Evolutionary conservation across 139 green algal species (phyloP).

Genomic region (Chlorella sorokiniana): DNA sequence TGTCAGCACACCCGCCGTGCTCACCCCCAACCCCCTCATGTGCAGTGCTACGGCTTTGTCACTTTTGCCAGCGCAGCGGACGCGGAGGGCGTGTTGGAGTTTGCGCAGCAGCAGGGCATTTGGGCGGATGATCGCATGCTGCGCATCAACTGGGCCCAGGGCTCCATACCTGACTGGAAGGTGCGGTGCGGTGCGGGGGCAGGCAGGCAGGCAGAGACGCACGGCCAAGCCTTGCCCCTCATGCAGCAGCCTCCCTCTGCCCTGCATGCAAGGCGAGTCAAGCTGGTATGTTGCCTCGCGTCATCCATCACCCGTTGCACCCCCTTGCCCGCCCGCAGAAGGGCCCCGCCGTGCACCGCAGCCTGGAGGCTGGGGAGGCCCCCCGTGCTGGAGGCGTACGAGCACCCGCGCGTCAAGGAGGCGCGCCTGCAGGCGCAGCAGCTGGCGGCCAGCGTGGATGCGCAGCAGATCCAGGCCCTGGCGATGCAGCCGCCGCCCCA

Average conservation of each 20-base stretch:
- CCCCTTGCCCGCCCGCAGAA: slow-evolving; percentile 1
- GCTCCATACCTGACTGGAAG: slow-evolving; percentile 50
- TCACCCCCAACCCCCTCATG: background rate
- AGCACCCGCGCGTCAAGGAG: slow-evolving; percentile 42
- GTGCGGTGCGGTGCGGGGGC: background rate
- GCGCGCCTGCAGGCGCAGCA: slow-evolving; percentile 26
- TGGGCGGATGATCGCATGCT: slow-evolving; percentile 40
- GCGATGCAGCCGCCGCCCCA: slow-evolving; percentile 27
- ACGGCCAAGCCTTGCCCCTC: background rate
- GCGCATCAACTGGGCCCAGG: slow-evolving; percentile 47
- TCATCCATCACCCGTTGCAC: background rate
- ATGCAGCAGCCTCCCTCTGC: background rate
- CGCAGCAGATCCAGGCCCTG: slow-evolving; percentile 19
- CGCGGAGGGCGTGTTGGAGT: slow-evolving; percentile 32
- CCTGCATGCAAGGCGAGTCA: background rate
- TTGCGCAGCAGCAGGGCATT: slow-evolving; percentile 36
- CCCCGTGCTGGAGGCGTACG: slow-evolving; percentile 36
- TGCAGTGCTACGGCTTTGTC: slow-evolving; percentile 62
- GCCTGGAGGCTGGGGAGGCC: background rate
- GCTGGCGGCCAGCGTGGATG: slow-evolving; percentile 5
- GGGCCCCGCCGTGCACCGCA: slow-evolving; percentile 23
- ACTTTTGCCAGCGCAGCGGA: slow-evolving; percentile 40
- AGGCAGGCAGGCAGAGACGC: background rate
- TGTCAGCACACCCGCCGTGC: no score
- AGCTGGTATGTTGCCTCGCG: no score